Evolutionary conservation across 2,329 filamentous ascomycete species (phyloP).

Genomic region (Fusarium devonianum): DNA sequence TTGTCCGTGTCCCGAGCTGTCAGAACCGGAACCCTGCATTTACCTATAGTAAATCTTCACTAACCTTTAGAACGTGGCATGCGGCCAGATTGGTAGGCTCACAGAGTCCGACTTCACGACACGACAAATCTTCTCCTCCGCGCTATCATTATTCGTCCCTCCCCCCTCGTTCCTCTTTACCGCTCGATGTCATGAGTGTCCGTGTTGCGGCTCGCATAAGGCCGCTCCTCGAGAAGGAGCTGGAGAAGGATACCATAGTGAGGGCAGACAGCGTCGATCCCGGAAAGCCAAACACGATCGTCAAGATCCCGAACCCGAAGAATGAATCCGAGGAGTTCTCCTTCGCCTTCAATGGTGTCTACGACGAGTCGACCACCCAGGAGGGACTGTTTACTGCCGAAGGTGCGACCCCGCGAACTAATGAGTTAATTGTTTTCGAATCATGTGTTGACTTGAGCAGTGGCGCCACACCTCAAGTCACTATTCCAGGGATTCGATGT

Average conservation of each 20-base stretch:
- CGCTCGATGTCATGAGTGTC: conserved; percentile 63
- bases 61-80: conserved; percentile 34
- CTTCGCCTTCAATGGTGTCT: conserved; percentile 94
- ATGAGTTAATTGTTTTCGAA: conserved; percentile 7
- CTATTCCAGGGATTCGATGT: conserved; percentile 89
- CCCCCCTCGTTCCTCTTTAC: conserved; percentile 12
- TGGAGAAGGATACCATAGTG: conserved; percentile 88
- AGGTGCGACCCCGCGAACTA: conserved; percentile 60
- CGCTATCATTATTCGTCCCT: conserved; percentile 9
- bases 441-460: conserved; percentile 56
- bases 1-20: too few species aligned
- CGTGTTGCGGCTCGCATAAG: conserved; percentile 90
- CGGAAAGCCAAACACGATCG: conserved; percentile 69
- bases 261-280: conserved; percentile 68
- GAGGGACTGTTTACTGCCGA: conserved; percentile 89
- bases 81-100: conserved; percentile 39
- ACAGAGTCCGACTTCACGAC: conserved; percentile 28
- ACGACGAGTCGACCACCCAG: conserved; percentile 80
- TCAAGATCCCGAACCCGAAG: conserved; percentile 93
- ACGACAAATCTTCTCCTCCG: conserved; percentile 22
- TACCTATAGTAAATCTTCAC: conserved; percentile 30
- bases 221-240: conserved; percentile 84
- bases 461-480: conserved; percentile 87
- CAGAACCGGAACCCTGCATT: conserved; percentile 21
- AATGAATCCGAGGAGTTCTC: conserved; percentile 90